Base-by-base conservation (phyloP, 805 yeast genomes). In the Ogataea paradorogensis region DNA sequence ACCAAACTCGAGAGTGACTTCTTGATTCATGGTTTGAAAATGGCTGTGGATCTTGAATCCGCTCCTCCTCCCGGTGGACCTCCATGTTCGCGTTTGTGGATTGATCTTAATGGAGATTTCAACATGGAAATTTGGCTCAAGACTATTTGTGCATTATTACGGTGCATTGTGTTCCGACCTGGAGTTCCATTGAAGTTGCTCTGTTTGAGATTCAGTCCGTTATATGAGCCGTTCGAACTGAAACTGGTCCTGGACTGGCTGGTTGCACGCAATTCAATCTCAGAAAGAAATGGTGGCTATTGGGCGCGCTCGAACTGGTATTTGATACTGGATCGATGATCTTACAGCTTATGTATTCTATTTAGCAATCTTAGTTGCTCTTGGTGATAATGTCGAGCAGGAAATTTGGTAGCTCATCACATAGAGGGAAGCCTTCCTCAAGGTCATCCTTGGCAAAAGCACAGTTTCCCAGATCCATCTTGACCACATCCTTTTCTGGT, bases 61-160 rank as follows among this genome's bases (percentile, higher is more conserved):
- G 55, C 66, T 1, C 67, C 79, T 1, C 73, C 81, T 3, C 89
- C 90, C 0, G 46, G 66, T 7, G 83, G 82, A 0, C 61, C 69
- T 14, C 76, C 89, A 2, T 81, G 86, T 43, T 74, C 84, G 2
- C 73, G 74, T 27, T 57, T 83, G 7, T 88, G 96, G 96, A 67
- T 85, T 9, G 84, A 82, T 49, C 59, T 82, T 26, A 59, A 66
- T 23, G 91, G 95, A 1, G 59, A 69, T 20, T 69, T 89, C 30
- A 80, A 83, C 45, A 61, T 57, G 18, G 52, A 55, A 0, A 60
- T 87, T 6, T 90, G 96, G 95, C 61, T 62, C 10, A 71, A 69
- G 35, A 58, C 82, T 1, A 58, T 82, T 0, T 62, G 71, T 15
- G 66, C 77, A 9, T 48, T 83, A 0, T 40, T 78, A 0, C 55